Evolutionary conservation across 2,329 filamentous ascomycete genomes (phyloP).

Genomic region (Ophiostoma piceae): DNA sequence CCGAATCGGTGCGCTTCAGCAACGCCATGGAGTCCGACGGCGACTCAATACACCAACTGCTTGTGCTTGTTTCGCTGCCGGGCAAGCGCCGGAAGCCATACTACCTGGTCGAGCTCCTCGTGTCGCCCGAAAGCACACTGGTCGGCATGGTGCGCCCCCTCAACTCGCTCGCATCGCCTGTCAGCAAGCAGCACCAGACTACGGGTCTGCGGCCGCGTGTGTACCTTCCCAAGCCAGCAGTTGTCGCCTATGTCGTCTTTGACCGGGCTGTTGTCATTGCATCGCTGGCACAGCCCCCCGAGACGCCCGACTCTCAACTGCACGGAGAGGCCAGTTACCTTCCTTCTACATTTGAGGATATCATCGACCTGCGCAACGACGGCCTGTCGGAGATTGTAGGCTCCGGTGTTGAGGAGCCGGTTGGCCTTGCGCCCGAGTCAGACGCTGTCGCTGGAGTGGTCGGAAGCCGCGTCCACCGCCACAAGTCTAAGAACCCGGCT

Average conservation of each 20-base stretch:
- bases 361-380: conserved; percentile 69
- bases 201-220: conserved; percentile 53
- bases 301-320: conserved; percentile 72
- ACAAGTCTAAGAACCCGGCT: conserved; percentile 57
- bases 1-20: conserved; percentile 47
- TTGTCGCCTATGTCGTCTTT: conserved; percentile 79
- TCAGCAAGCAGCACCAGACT: conserved; percentile 35
- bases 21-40: conserved; percentile 48
- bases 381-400: conserved; percentile 59
- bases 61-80: conserved; percentile 57
- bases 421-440: conserved; percentile 34
- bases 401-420: conserved; percentile 59
- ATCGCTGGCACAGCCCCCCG: conserved; percentile 62
- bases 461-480: conserved; percentile 42
- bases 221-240: conserved; percentile 69
- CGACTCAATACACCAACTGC: conserved; percentile 51
- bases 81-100: conserved; percentile 56
- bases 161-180: conserved; percentile 54
- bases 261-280: conserved; percentile 71
- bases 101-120: conserved; percentile 64
- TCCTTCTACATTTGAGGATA: conserved; percentile 73
- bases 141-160: conserved; percentile 65
- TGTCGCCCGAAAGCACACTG: conserved; percentile 48
- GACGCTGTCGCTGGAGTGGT: conserved; percentile 16
- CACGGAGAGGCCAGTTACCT: conserved; percentile 58